A percentile compares a stretch with the other conserved stretches of the same genome.
These are phyloP conservation scores for Sordariomycetes sp. DNA, from an alignment of 2,329 filamentous ascomycete genomes.

Conservation along the genomic window DNA sequence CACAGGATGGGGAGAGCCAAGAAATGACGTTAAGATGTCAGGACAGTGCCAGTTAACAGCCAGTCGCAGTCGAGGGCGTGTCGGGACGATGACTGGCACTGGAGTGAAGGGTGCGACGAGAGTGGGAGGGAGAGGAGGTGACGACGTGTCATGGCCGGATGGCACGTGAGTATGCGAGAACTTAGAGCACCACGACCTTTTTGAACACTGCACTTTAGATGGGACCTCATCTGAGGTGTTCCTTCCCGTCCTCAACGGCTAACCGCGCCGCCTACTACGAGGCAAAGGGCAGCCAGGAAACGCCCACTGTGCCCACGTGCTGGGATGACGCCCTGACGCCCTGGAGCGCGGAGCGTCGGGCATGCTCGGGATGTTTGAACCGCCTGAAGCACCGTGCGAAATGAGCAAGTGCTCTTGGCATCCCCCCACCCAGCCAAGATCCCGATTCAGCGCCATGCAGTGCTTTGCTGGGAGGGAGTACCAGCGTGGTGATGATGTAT, in stretches of 20 bases:
- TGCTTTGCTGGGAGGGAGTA: neutral
- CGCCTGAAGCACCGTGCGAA: conserved; percentile 1
- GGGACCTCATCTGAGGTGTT: neutral
- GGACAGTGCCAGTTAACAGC: neutral
- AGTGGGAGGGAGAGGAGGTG: neutral
- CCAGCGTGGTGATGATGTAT: neutral
- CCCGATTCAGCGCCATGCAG: neutral
- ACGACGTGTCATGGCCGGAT: neutral
- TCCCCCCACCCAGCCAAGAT: too few relatives aligned
- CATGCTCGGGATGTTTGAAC: neutral
- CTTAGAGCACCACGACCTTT: neutral
- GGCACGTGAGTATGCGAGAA: neutral
- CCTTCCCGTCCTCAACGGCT: too few relatives aligned
- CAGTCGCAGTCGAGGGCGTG: neutral
- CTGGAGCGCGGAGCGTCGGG: neutral
- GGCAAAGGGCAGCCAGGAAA: neutral
- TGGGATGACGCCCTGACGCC: neutral
- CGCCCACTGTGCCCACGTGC: neutral
- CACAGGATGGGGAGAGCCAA: conserved; percentile 5
- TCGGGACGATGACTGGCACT: neutral
- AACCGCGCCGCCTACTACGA: too few relatives aligned
- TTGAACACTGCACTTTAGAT: neutral
- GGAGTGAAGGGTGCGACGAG: neutral
- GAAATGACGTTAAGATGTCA: conserved; percentile 5
- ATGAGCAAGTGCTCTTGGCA: neutral